Base-by-base conservation (phyloP, 768 basidiomycete genomes). In the Hysterangium stoloniferum region DNA sequence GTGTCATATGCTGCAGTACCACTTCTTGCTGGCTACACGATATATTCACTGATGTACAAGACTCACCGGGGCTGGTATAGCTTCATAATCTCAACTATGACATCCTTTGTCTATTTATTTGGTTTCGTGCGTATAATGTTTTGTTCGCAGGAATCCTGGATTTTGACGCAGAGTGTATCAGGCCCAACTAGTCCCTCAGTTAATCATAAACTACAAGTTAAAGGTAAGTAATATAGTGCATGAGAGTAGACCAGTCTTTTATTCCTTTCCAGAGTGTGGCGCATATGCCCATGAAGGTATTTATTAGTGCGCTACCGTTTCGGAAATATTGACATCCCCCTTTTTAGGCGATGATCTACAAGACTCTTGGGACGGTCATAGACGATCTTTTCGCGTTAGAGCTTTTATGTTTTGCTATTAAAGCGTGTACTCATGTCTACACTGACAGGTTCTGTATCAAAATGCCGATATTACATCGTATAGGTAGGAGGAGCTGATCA, bases 141-240 rank as follows among this genome's bases (percentile, higher is more conserved):
- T 51, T 43, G 6, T 25, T 27, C 17, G 2, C 11, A 11, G 55
- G 53, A 52, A 35, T 20, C 25, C 52, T 61, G 34, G 60, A 54
- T 45, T 53, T 29, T 44, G 31, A 52, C 48, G 45, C 42, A 20
- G 42, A 56, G 19, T 28, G 35, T 28, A 29, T 59, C 61, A 90
- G 87, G 88, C 85, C 43, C 89, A 92, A 73, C 75, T 92, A 28
- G 70, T 90, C 43, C 87, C 86, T 31, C 86, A 90, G 64, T 68
- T 92, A 52, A 95, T 97, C 61, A 94, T 97, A 73, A 96, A 96
- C 70, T 96, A 94, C 71, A 95, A 95, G 67, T 77, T 98, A 53
- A 93, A 93, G 85, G 84, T 85, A 57, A 54, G 68, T 61, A 45
- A 50, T 57, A 42, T 15, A 17, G 20, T n/a, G 11, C 44, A n/a